These are phyloP conservation scores for Cladosporium sp. DNA, from an alignment of 2,329 filamentous ascomycete species.

Conservation along the genomic window DNA sequence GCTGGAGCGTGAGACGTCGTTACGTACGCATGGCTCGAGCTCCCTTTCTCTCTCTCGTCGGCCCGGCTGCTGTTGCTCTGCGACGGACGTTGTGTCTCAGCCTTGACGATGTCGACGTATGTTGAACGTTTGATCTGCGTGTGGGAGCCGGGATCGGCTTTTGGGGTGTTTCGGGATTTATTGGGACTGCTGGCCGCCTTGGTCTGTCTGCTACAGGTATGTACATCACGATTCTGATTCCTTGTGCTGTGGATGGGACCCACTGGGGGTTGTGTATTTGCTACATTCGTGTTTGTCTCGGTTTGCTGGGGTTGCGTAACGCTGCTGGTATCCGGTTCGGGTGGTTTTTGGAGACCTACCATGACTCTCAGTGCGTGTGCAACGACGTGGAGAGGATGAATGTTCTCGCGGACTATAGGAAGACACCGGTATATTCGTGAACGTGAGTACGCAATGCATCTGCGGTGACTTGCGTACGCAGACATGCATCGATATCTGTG, in stretches of 20 bases:
- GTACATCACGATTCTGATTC: neutral
- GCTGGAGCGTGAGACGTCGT: neutral
- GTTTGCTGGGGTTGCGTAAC: neutral
- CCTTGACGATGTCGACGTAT: neutral
- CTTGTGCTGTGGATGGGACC: neutral
- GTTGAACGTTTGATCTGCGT: neutral
- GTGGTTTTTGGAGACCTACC: neutral
- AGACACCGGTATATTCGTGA: neutral
- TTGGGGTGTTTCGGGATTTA: slow-evolving; percentile 1
- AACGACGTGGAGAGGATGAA: neutral
- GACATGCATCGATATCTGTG: neutral
- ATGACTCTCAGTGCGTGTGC: neutral
- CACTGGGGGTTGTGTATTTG: neutral
- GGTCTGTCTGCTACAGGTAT: neutral
- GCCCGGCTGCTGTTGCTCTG: neutral
- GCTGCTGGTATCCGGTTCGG: neutral
- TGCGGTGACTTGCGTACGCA: neutral
- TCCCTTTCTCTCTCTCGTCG: neutral
- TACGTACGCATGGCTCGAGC: slow-evolving; percentile 4
- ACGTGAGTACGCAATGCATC: neutral
- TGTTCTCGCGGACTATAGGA: neutral
- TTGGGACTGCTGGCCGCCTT: neutral
- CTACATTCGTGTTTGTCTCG: neutral
- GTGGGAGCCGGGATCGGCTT: neutral
- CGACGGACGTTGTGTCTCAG: neutral